Evolutionary conservation across 2,329 filamentous ascomycete species (phyloP).

Genomic region (Xylaria sp.): DNA sequence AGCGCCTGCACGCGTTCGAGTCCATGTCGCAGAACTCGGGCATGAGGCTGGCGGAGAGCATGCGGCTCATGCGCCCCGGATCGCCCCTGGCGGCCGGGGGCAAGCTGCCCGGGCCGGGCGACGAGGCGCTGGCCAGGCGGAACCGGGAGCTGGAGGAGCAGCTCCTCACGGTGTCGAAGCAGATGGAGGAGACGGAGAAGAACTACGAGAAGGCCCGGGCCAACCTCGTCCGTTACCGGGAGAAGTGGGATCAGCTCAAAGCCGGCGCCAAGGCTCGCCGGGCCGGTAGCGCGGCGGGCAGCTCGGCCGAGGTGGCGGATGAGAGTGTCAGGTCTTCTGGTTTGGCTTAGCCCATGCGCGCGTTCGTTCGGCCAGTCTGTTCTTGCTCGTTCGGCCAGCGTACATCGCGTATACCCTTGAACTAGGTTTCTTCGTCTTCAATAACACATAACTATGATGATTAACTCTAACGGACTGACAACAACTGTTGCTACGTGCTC

Average conservation of each 20-base stretch:
- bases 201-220: conserved; percentile 59
- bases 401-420: too few relatives aligned
- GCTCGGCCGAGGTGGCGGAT: conserved; percentile 6
- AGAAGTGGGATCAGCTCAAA: conserved; percentile 64
- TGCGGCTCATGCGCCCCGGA: conserved; percentile 61
- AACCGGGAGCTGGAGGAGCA: conserved; percentile 71
- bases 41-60: conserved; percentile 83
- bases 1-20: conserved; percentile 90
- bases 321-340: conserved; percentile 13
- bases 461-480: too few relatives aligned
- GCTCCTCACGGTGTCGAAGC: conserved; percentile 57
- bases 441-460: too few relatives aligned
- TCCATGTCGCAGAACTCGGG: conserved; percentile 86
- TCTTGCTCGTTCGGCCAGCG: background rate
- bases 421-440: too few relatives aligned
- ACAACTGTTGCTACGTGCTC: too few relatives aligned
- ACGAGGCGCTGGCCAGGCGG: conserved; percentile 51
- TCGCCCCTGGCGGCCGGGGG: conserved; percentile 48
- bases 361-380: background rate
- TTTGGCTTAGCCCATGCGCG: background rate
- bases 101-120: conserved; percentile 40
- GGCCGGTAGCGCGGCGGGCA: conserved; percentile 19
- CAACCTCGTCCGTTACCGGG: conserved; percentile 60
- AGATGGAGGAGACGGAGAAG: conserved; percentile 68
- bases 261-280: conserved; percentile 60